Base-by-base conservation (phyloP, 2,329 filamentous ascomycete genomes). In the Sporothrix variecibatus region DNA sequence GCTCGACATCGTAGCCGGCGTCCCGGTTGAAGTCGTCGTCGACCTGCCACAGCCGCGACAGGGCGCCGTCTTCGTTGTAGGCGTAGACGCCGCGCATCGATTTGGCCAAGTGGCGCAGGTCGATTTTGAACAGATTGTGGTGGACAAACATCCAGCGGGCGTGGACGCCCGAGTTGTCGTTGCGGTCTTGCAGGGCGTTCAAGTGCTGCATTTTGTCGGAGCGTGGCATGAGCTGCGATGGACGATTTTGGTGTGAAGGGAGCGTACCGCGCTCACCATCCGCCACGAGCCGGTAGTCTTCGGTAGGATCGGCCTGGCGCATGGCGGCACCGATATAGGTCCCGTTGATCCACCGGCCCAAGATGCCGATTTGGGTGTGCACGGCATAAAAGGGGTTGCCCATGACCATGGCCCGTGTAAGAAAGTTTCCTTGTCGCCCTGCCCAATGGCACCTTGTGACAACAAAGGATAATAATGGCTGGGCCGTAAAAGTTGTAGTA, bases 401-500 rank as follows among this genome's bases (percentile, higher is more conserved):
- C n/a, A 86, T 78, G 9, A 81, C 83, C n/a, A 83, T 76, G 7
- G 85, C 85, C 84, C 85, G 69, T 82, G 82, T 11, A 84, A 75
- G 73, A 86, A 86, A 0, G 85, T 87, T 75, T 87, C 85, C 77
- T 86, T 86, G 79, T 87, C 85, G 31, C 85, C 85, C 74, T 85
- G 80, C 31, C 84, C 84, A 11, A 79, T 78, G 0, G 81, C 81
- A 46, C 82, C 82, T 78, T 86, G 85, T 31, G 81, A 84, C 38
- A 85, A 79, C 3, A 88, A 78, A 0, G 83, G 83, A 76, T 87
- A 89, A 80, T 86, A 89, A 78, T 84, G 83, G 20, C 81, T 78
- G 87, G 86, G 0, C 87, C 87, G 79, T 86, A 86, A 78, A 85
- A 85, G 80, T 88, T 89, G 81, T 89, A 89, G 79, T 88, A 89